Percentiles rank a stretch among this genome's conserved stretches.
Evolutionary conservation across 768 basidiomycete genomes (phyloP).

Genomic region (Xerocomellus chrysenteron): DNA sequence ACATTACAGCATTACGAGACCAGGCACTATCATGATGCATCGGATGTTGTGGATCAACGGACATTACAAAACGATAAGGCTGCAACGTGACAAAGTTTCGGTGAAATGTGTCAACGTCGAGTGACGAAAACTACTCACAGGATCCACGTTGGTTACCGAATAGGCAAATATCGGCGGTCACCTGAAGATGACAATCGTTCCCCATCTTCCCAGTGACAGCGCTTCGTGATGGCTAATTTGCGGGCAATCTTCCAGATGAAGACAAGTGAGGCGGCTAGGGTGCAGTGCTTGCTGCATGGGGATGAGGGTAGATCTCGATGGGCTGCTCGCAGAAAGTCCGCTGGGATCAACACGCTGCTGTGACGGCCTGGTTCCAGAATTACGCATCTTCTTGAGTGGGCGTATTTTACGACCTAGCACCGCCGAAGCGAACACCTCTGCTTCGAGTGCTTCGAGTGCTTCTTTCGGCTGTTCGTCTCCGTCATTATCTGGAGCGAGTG

Average conservation of each 20-base stretch:
- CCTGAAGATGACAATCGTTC: conserved; percentile 28
- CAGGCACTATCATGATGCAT: neutral
- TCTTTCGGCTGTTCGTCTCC: conserved; percentile 15
- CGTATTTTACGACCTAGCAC: conserved; percentile 32
- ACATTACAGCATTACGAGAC: conserved; percentile 17
- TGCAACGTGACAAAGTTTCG: conserved; percentile 19
- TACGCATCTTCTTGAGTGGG: conserved; percentile 36
- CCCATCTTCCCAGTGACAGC: conserved; percentile 38
- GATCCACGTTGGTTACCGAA: conserved; percentile 17
- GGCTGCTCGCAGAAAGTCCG: conserved; percentile 11
- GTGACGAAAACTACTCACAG: conserved; percentile 20
- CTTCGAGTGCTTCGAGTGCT: conserved; percentile 12
- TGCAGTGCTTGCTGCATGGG: conserved; percentile 38
- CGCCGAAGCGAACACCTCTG: conserved; percentile 25
- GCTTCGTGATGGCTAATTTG: conserved; percentile 40
- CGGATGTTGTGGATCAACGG: conserved; percentile 23
- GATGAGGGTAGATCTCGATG: conserved; percentile 35
- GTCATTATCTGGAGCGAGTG: conserved; percentile 12
- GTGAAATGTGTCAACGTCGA: conserved; percentile 10
- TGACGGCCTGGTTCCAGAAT: conserved; percentile 3
- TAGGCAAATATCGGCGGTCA: conserved; percentile 5
- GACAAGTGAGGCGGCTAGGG: conserved; percentile 38
- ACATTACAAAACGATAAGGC: conserved; percentile 22
- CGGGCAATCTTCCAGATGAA: conserved; percentile 43
- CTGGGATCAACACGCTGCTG: conserved; percentile 13